Evolutionary conservation across 2,329 filamentous ascomycete genomes (phyloP).

Genomic region (Alternaria novae-zelandiae): DNA sequence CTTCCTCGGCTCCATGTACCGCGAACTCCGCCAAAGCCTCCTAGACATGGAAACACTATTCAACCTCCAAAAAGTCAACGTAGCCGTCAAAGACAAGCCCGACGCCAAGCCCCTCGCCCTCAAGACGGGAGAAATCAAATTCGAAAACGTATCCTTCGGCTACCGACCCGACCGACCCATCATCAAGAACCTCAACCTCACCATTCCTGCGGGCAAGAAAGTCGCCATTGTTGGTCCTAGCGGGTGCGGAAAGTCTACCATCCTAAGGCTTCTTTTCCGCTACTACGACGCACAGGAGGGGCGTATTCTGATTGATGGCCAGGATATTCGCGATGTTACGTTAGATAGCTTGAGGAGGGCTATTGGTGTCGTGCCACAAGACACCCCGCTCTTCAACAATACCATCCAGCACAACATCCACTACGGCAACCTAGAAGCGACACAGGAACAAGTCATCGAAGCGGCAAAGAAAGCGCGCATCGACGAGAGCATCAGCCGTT

Average conservation of each 20-base stretch:
- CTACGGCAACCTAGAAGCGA: constrained; percentile 83
- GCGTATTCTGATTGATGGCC: constrained; percentile 87
- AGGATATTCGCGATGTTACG: constrained; percentile 84
- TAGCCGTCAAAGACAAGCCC: constrained; percentile 78
- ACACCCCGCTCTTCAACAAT: constrained; percentile 96
- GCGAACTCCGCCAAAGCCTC: constrained; percentile 90
- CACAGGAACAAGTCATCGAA: constrained; percentile 72
- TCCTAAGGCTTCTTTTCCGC: constrained; percentile 88
- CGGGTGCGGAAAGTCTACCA: constrained; percentile 94
- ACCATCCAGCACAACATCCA: constrained; percentile 95
- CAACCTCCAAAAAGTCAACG: constrained; percentile 95
- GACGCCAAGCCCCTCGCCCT: constrained; percentile 76
- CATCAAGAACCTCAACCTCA: constrained; percentile 80
- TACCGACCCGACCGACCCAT: constrained; percentile 89
- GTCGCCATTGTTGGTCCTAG: constrained; percentile 94
- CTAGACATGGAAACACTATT: constrained; percentile 99
- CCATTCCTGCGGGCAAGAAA: constrained; percentile 94
- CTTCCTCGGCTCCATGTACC: constrained; percentile 97
- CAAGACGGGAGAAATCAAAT: constrained; percentile 84
- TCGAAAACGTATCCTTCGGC: constrained; percentile 94
- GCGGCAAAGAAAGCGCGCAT: constrained; percentile 85
- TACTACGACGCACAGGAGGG: constrained; percentile 90
- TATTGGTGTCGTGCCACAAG: constrained; percentile 96
- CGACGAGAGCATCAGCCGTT: constrained; percentile 72
- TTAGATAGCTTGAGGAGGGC: constrained; percentile 81